Evolutionary conservation across 2,329 filamentous ascomycete genomes (phyloP).

Genomic region (Sclerotinia trifoliorum): DNA sequence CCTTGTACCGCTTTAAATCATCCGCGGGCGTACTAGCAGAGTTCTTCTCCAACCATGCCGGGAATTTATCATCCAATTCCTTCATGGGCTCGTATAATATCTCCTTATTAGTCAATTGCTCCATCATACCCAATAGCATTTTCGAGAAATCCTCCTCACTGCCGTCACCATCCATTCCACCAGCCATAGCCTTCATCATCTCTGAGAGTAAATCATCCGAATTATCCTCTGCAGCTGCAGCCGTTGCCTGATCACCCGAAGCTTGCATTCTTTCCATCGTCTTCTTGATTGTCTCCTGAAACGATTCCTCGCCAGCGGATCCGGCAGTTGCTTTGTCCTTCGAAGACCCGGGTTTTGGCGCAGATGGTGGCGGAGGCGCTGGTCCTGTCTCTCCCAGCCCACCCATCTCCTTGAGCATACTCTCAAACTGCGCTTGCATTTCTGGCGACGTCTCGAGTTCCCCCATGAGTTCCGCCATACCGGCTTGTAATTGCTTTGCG

Average conservation of each 20-base stretch:
- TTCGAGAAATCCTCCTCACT: constrained; percentile 87
- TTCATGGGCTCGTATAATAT: constrained; percentile 99
- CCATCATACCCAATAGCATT: constrained; percentile 97
- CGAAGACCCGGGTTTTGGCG: constrained; percentile 23
- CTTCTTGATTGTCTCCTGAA: constrained; percentile 87
- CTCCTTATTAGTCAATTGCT: constrained; percentile 96
- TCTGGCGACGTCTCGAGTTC: constrained; percentile 67
- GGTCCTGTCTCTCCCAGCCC: constrained; percentile 46
- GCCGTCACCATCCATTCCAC: constrained; percentile 54
- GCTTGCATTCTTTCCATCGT: constrained; percentile 97
- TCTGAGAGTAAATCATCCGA: constrained; percentile 84
- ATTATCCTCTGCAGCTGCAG: constrained; percentile 65
- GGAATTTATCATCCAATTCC: constrained; percentile 90
- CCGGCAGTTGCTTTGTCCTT: constrained; percentile 23
- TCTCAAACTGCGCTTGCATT: constrained; percentile 76
- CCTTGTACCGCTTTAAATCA: constrained; percentile 76
- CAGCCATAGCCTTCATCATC: constrained; percentile 84
- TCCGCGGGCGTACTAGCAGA: constrained; percentile 61
- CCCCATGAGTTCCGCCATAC: constrained; percentile 81
- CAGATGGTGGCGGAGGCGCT: constrained; percentile 26
- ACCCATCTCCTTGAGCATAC: constrained; percentile 70
- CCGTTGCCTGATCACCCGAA: constrained; percentile 81
- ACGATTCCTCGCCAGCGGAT: constrained; percentile 58
- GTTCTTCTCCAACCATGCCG: constrained; percentile 82
- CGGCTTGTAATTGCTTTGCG: constrained; percentile 79